phyloP scores from a whole-genome alignment of 1,284 basidiomycete genomes.

The Cutaneotrichosporon mucoides region DNA sequence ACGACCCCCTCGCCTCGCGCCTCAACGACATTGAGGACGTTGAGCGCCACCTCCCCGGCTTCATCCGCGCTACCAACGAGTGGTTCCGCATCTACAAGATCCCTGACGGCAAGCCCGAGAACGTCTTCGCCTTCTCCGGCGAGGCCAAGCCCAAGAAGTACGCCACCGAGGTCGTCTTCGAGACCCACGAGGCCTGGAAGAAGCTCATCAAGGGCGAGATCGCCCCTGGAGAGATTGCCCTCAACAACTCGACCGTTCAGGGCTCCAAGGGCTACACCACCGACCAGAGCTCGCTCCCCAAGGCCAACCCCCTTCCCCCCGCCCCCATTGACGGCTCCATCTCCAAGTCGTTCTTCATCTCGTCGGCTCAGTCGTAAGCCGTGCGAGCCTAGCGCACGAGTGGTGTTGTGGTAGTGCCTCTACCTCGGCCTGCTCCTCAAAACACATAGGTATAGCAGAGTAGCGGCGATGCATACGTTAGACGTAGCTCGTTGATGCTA shows the following conservation, averaged over 20 bases:
- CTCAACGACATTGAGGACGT: conserved; percentile 99
- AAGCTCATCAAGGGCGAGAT: conserved; percentile 78
- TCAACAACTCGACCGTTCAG: conserved; percentile 61
- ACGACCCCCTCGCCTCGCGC: conserved; percentile 91
- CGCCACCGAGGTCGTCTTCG: conserved; percentile 96
- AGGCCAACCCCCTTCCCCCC: conserved; percentile 73
- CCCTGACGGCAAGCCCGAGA: conserved; percentile 97
- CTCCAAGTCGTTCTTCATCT: conserved; percentile 58
- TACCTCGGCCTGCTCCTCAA: neutral
- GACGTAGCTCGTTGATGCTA: neutral
- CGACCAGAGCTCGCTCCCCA: conserved; percentile 63
- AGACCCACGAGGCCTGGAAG: conserved; percentile 98
- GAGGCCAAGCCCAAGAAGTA: conserved; percentile 99
- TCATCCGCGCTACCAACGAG: conserved; percentile 94
- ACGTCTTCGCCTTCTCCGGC: conserved; percentile 98
- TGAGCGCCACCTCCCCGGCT: conserved; percentile 93
- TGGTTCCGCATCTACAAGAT: conserved; percentile 91
- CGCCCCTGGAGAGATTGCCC: conserved; percentile 65
- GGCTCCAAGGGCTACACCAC: conserved; percentile 68
- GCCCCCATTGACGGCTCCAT: conserved; percentile 77
- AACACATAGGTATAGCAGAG: conserved; percentile 1
- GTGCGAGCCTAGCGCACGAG: neutral
- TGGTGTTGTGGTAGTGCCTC: neutral
- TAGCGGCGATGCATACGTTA: neutral
- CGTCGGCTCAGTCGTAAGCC: conserved; percentile 64